Evolutionary conservation across 2,329 filamentous ascomycete species (phyloP), one percentile per base, ranked within the genome.

Genomic region (Epichloe bromicola): DNA sequence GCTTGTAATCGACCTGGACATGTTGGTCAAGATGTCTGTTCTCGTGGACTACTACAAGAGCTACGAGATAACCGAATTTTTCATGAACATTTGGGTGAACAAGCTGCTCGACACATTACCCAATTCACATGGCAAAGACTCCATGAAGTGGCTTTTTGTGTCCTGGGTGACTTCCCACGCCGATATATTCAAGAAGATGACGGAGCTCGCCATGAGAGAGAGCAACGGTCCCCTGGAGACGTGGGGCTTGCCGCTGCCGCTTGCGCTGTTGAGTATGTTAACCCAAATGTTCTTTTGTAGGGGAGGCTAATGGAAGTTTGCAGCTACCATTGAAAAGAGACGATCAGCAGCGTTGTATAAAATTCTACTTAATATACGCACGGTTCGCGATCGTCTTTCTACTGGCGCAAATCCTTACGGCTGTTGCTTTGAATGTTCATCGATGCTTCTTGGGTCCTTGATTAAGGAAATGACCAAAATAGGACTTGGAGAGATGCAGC

Each of bases 21-120:
- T 63, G 8, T 61, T 76, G 10, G 65, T 65, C 11, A 68, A 71
- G 46, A 61, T 76, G 2, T 68, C 70, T 5, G 60, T 68, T 2
- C 58, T 75, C 12, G 66, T 71, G 3, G 68, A 74, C 53, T 67
- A 66, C 36, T 72, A 71, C 54, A 59, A 65, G 46, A 70, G 70
- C 55, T 57, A 64, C 6, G 69, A 74, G 46, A 65, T 67, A 0
- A 64, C 73, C 1, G 65, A 72, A 37, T 54, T 67, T 1, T 72
- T 70, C 12, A 19, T 3, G 5, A 20, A 17, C 2, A 7, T 10
- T 20, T 46, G 43, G 43, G 10, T 36, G 7, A 7, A 17, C 4
- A 0, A 37, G 2, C 11, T 46, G 2, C 17, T 14, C 3, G 14
- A 8, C 6, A 46, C 12, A 4, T 10, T 15, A 1, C 12, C 30